Percentiles rank a stretch among this genome's conserved stretches.
phyloP scores from a whole-genome alignment of 2,329 filamentous ascomycete species.

The Aureobasidium subglaciale region DNA sequence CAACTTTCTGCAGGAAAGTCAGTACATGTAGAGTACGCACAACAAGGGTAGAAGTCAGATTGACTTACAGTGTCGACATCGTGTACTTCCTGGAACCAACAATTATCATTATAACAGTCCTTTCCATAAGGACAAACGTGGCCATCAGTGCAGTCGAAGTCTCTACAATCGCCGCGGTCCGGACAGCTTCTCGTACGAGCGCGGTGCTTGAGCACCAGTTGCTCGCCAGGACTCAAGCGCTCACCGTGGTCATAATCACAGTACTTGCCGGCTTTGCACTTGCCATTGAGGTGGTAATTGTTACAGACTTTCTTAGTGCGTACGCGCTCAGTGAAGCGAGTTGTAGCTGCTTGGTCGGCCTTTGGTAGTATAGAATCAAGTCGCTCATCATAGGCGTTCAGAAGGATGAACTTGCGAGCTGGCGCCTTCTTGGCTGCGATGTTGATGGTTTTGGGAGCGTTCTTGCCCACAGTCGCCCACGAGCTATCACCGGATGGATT shows the following conservation, averaged over 20 bases:
- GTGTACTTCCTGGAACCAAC: slow-evolving; percentile 34
- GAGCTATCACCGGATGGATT: slow-evolving; percentile 13
- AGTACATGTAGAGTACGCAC: neutral
- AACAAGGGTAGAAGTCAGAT: no score
- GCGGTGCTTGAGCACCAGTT: slow-evolving; percentile 36
- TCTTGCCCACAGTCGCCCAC: slow-evolving; percentile 39
- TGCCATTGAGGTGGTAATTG: slow-evolving; percentile 30
- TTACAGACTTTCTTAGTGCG: slow-evolving; percentile 32
- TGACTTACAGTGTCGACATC: slow-evolving; percentile 32
- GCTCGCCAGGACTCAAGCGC: slow-evolving; percentile 31
- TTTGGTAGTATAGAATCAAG: slow-evolving; percentile 34
- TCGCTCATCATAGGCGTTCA: slow-evolving; percentile 37
- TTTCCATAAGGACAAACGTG: slow-evolving; percentile 34
- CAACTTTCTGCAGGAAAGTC: slow-evolving; percentile 19
- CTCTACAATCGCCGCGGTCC: slow-evolving; percentile 30
- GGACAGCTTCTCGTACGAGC: slow-evolving; percentile 35
- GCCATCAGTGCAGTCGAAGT: slow-evolving; percentile 36
- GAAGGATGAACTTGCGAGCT: slow-evolving; percentile 31
- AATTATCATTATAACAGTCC: slow-evolving; percentile 31
- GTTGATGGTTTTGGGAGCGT: slow-evolving; percentile 31
- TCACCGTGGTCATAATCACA: slow-evolving; percentile 39
- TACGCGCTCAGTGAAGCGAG: slow-evolving; percentile 25
- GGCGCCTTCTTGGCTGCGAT: slow-evolving; percentile 30
- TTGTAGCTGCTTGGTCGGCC: slow-evolving; percentile 23
- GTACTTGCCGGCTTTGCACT: slow-evolving; percentile 34